Evolutionary conservation across 495 filamentous ascomycete genomes (phyloP), one percentile per base, ranked within the genome.

Genomic region (Tuber magnatum): DNA sequence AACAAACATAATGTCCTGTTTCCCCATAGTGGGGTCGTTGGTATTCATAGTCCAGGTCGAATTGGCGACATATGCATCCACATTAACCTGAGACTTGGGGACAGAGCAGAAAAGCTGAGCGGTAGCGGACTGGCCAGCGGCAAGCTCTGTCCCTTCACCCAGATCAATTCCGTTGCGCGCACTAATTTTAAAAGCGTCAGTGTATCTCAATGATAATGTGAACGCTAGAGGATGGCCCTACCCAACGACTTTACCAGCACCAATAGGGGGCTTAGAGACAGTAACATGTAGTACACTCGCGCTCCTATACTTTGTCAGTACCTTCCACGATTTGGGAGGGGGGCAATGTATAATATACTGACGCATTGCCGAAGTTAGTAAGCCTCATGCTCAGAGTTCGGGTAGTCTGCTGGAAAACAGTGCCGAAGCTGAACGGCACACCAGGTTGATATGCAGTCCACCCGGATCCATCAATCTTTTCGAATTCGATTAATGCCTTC

Each of bases 181-280:
- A 40, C 51, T 56, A 28, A 28, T 28, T 81, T 28, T 3, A 24
- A 43, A 43, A 70, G 32, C 18, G 69, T 70, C 41, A 70, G 69
- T 39, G 22, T 24, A 6, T 6, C 41, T 24, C 9, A 16, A 70
- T 5, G 14, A 18, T 28, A 28, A 42, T 16, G 9, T 7, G 14
- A 28, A 3, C 10, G 1, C 28, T 38, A 39, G 0, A 46, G 24
- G 32, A n/a, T 16, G 4, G n/a, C 3, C 24, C 10, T 28, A 56
- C 51, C 69, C 81, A 74, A 85, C 82, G 61, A 86, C 83, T 71
- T 83, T 83, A 42, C 81, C 72, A 24, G 83, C 72, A 69, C 85
- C 82, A 73, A 84, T 84, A 68, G 87, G 84, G 2, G 86, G 86
- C 75, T 88, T 88, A 4, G 86, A 87, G 32, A 87, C 84, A 8